phyloP scores from a whole-genome alignment of 2,329 filamentous ascomycete species.

The Neodidymelliopsis sp. region DNA sequence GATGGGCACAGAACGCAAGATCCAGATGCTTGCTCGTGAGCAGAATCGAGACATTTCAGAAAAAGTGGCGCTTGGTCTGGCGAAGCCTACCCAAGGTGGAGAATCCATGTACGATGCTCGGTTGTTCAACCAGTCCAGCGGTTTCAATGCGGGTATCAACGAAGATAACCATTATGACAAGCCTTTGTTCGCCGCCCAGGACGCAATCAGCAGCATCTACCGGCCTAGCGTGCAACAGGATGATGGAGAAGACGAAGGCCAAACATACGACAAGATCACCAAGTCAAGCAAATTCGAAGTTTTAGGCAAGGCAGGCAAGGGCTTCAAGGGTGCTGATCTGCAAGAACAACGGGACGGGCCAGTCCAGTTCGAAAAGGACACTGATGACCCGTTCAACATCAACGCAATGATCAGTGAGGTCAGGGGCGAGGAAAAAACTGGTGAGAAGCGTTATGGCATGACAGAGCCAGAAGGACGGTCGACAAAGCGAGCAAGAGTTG shows the following conservation, averaged over 20 bases:
- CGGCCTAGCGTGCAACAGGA: constrained; percentile 75
- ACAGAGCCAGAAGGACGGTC: constrained; percentile 64
- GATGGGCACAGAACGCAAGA: constrained; percentile 91
- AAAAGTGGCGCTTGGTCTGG: constrained; percentile 91
- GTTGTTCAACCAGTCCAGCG: constrained; percentile 91
- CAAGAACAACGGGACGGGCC: constrained; percentile 88
- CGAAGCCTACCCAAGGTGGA: constrained; percentile 89
- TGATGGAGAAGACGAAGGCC: constrained; percentile 79
- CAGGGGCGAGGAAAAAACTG: constrained; percentile 63
- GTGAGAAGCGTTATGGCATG: constrained; percentile 79
- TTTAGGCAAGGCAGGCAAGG: constrained; percentile 80
- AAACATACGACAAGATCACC: constrained; percentile 85
- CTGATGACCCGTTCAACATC: constrained; percentile 87
- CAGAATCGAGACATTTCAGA: constrained; percentile 97
- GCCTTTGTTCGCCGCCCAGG: constrained; percentile 93
- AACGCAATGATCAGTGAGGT: constrained; percentile 90
- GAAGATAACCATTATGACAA: constrained; percentile 98
- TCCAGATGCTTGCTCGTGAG: constrained; percentile 92
- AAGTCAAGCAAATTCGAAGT: constrained; percentile 88
- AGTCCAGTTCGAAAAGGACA: constrained; percentile 95
- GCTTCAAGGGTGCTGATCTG: constrained; percentile 86
- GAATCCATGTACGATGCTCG: constrained; percentile 98
- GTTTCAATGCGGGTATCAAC: constrained; percentile 92
- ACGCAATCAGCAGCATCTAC: constrained; percentile 94
- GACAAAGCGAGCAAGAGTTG: constrained; percentile 78